Conservation (phyloP, 805 yeast genomes). For the Candida lessepsii region DNA sequence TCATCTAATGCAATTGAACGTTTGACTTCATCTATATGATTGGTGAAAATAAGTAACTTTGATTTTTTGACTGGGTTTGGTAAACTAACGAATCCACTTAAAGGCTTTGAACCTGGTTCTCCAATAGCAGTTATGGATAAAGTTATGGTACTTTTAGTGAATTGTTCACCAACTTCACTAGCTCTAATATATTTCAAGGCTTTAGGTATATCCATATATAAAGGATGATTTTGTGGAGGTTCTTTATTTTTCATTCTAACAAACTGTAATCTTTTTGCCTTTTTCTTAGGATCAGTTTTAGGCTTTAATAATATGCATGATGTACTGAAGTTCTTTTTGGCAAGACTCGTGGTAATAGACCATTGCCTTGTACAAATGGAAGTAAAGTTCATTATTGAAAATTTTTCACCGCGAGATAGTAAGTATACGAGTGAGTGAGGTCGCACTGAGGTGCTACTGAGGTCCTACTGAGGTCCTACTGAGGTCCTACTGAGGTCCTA, state of each 20-base stretch:
- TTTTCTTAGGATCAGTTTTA: conserved; percentile 16
- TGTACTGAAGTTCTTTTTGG: neutral
- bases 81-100: conserved; percentile 67
- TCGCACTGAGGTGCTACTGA: no score
- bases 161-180: conserved; percentile 83
- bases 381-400: conserved; percentile 6
- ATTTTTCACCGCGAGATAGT: conserved; percentile 7
- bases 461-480: no score
- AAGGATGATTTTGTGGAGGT: conserved; percentile 51
- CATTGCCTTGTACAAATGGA: conserved; percentile 1
- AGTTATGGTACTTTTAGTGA: conserved; percentile 62
- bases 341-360: neutral
- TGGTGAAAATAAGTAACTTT: conserved; percentile 66
- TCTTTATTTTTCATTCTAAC: conserved; percentile 26
- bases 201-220: conserved; percentile 66
- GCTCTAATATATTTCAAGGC: conserved; percentile 84
- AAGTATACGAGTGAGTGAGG: neutral
- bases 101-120: conserved; percentile 74
- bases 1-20: conserved; percentile 26
- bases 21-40: conserved; percentile 50
- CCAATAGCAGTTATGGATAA: conserved; percentile 63
- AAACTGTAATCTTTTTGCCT: conserved; percentile 24
- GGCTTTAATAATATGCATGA: conserved; percentile 4
- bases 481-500: no score
- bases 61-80: conserved; percentile 72